Percentiles rank a stretch among this genome's conserved stretches.
Evolutionary conservation across 2,329 filamentous ascomycete genomes (phyloP).

Genomic region (Thielaviopsis populi): DNA sequence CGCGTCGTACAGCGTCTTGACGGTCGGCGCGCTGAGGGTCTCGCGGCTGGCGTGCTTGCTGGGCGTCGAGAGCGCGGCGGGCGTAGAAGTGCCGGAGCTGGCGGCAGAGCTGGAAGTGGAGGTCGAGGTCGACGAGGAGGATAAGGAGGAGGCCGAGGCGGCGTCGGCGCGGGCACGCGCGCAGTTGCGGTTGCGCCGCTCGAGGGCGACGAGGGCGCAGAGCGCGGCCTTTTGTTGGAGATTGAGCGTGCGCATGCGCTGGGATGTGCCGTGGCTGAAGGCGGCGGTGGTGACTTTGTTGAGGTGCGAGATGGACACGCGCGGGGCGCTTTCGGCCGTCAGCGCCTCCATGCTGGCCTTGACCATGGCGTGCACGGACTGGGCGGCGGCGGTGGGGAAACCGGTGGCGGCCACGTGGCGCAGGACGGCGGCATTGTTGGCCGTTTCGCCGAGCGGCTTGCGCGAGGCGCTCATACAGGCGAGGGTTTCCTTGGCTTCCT

Average conservation of each 20-base stretch:
- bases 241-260: slow-evolving; percentile 76
- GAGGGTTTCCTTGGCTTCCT: slow-evolving; percentile 40
- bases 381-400: slow-evolving; percentile 22
- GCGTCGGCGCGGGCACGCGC: slow-evolving; percentile 19
- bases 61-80: slow-evolving; percentile 34
- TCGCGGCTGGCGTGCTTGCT: slow-evolving; percentile 32
- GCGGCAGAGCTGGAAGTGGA: too few relatives aligned
- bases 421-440: slow-evolving; percentile 42
- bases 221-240: slow-evolving; percentile 92
- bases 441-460: slow-evolving; percentile 64
- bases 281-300: slow-evolving; percentile 80
- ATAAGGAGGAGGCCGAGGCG: too few relatives aligned
- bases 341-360: slow-evolving; percentile 43
- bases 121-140: too few relatives aligned
- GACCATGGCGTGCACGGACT: slow-evolving; percentile 34
- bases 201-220: slow-evolving; percentile 75
- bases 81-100: slow-evolving; percentile 24
- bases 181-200: slow-evolving; percentile 55
- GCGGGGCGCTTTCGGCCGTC: slow-evolving; percentile 66
- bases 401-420: slow-evolving; percentile 31
- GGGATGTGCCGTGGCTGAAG: slow-evolving; percentile 76
- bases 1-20: slow-evolving; percentile 70
- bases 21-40: slow-evolving; percentile 51
- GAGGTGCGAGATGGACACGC: slow-evolving; percentile 78
- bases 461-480: slow-evolving; percentile 54